These are phyloP conservation scores for Clavaria fumosa DNA, from an alignment of 768 basidiomycete genomes.

Conservation along the genomic window DNA sequence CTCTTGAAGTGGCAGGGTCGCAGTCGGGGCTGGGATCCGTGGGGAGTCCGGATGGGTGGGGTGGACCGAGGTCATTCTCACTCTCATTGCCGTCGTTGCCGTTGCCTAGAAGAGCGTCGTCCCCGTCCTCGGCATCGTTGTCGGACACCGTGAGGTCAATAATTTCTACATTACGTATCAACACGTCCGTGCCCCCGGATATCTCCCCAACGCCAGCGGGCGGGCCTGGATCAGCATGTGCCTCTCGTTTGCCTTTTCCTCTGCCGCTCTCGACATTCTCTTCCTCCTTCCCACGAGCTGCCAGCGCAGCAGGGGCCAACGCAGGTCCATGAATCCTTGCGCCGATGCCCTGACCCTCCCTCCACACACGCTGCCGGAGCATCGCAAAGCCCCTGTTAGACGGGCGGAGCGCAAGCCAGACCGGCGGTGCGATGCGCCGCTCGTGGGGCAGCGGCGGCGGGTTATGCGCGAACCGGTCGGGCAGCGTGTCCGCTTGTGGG, in stretches of 20 bases:
- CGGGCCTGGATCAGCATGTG: neutral
- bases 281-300: slow-evolving; percentile 2
- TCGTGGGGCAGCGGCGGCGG: slow-evolving; percentile 52
- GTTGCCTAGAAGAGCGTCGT: slow-evolving; percentile 14
- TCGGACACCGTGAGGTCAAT: slow-evolving; percentile 42
- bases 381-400: slow-evolving; percentile 62
- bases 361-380: slow-evolving; percentile 66
- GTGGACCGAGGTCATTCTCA: too few relatives aligned
- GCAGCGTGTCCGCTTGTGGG: slow-evolving; percentile 30
- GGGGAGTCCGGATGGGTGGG: too few relatives aligned
- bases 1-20: too few relatives aligned
- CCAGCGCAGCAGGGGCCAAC: slow-evolving; percentile 12
- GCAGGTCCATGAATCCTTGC: slow-evolving; percentile 26
- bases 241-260: slow-evolving; percentile 8
- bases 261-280: slow-evolving; percentile 4
- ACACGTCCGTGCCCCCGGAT: too few relatives aligned
- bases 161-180: slow-evolving; percentile 22
- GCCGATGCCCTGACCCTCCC: slow-evolving; percentile 65
- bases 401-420: slow-evolving; percentile 66
- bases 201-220: too few relatives aligned
- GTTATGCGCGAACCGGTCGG: slow-evolving; percentile 60
- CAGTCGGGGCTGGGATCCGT: slow-evolving; percentile 5
- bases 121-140: slow-evolving; percentile 26
- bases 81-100: slow-evolving; percentile 9
- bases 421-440: slow-evolving; percentile 41